Evolutionary conservation across 176 grass and related monocot species (phyloP).

Genomic region (Pontederia crassipes): DNA sequence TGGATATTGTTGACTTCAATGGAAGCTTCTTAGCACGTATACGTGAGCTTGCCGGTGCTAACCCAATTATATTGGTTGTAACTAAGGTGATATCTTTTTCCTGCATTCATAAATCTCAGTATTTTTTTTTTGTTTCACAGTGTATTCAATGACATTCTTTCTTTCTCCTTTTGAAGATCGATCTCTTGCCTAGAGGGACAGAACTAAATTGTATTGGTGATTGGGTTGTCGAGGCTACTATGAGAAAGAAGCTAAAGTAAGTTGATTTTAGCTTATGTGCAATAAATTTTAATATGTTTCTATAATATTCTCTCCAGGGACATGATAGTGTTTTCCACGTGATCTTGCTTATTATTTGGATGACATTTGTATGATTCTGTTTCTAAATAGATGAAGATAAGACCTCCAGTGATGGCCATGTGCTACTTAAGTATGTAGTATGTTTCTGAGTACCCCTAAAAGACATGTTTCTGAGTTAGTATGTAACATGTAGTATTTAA

Average conservation of each 20-base stretch:
- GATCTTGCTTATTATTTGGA: no score
- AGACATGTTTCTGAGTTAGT: no score
- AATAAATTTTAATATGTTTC: neutral
- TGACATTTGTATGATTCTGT: no score
- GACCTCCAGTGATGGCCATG: no score
- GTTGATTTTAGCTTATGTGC: neutral
- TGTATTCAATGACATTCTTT: conserved; percentile 1
- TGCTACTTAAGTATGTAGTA: no score
- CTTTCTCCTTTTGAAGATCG: conserved; percentile 34
- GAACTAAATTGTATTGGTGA: conserved; percentile 81
- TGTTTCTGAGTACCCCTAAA: no score
- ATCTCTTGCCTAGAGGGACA: conserved; percentile 81
- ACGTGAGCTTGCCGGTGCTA: conserved; percentile 74
- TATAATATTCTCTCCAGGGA: neutral
- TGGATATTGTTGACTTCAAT: conserved; percentile 97
- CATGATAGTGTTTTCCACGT: no score
- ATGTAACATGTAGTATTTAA: no score
- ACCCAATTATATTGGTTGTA: conserved; percentile 85
- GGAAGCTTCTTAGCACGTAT: conserved; percentile 74
- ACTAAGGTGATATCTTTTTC: conserved; percentile 51
- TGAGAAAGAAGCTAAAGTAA: conserved; percentile 89
- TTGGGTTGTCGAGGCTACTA: conserved; percentile 79
- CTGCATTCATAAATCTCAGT: neutral
- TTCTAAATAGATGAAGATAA: no score
- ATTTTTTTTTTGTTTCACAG: neutral